phyloP scores from a whole-genome alignment of 2,329 filamentous ascomycete species.

The Aspergillus alliaceus region DNA sequence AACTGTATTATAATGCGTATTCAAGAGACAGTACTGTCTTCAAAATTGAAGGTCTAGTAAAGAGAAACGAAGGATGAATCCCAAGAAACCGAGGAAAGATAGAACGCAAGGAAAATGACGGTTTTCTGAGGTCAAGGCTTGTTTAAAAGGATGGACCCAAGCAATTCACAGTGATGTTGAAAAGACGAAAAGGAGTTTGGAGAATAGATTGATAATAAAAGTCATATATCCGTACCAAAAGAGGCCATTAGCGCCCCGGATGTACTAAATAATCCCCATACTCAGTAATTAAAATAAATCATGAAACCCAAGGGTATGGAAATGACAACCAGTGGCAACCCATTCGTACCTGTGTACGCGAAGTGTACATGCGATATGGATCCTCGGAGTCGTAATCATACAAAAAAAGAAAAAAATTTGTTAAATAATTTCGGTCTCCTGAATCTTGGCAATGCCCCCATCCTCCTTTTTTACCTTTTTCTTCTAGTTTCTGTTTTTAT shows the following conservation, averaged over 20 bases:
- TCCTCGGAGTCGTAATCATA: conserved; percentile 1
- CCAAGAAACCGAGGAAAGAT: neutral
- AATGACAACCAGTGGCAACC: conserved; percentile 17
- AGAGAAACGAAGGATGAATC: neutral
- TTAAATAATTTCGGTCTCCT: neutral
- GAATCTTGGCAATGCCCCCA: neutral
- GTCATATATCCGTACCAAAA: conserved; percentile 2
- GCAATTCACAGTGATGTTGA: neutral
- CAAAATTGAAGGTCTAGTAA: neutral
- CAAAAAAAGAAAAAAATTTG: neutral
- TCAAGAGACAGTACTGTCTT: neutral
- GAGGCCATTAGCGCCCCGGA: conserved; percentile 10
- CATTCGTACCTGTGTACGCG: conserved; percentile 6
- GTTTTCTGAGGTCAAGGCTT: neutral
- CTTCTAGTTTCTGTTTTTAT: neutral
- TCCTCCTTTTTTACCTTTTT: neutral
- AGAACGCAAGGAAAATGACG: neutral
- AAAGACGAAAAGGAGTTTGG: neutral
- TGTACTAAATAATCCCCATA: neutral
- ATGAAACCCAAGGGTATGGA: neutral
- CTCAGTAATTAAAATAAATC: neutral
- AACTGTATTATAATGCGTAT: neutral
- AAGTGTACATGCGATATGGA: conserved; percentile 7
- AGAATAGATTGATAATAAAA: neutral
- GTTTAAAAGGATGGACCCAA: neutral